Evolutionary conservation across 257 asterid genomes (phyloP).

Genomic region (Petunia secreta): DNA sequence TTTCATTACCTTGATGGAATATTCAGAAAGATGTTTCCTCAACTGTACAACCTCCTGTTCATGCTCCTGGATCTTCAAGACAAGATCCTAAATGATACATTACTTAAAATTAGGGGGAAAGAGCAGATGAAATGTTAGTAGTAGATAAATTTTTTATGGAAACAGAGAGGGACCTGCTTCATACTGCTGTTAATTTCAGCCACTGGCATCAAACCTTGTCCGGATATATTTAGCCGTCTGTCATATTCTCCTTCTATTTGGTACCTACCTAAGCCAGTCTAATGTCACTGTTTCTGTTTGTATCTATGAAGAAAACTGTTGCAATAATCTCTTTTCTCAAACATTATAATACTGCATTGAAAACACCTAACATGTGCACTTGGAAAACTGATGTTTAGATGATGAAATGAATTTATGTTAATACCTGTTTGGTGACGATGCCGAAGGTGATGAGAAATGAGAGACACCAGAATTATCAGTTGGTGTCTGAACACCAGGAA

Average conservation of each 20-base stretch:
- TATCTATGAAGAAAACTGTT: conserved; percentile 13
- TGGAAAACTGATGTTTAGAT: conserved; percentile 13
- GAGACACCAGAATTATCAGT: conserved; percentile 53
- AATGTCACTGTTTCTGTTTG: conserved; percentile 17
- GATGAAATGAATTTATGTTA: conserved; percentile 20
- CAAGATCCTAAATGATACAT: conserved; percentile 56
- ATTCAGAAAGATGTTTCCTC: conserved; percentile 80
- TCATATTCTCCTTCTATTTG: conserved; percentile 55
- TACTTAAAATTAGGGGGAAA: conserved; percentile 2
- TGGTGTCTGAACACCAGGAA: conserved; percentile 53
- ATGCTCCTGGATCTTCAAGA: conserved; percentile 69
- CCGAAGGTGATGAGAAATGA: conserved; percentile 60
- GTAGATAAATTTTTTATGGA: not conserved
- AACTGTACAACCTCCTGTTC: conserved; percentile 87
- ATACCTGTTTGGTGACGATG: conserved; percentile 66
- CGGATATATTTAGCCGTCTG: conserved; percentile 52
- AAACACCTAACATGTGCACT: not conserved
- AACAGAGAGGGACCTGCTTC: conserved; percentile 62
- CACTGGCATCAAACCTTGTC: conserved; percentile 57
- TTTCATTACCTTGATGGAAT: conserved; percentile 63
- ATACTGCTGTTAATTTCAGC: conserved; percentile 56
- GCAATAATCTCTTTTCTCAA: not conserved
- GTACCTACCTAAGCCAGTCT: conserved; percentile 51
- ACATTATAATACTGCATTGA: conserved; percentile 7
- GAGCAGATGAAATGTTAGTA: not conserved